Base-by-base conservation (phyloP, 495 filamentous ascomycete genomes). In the Penicillium arizonense region DNA sequence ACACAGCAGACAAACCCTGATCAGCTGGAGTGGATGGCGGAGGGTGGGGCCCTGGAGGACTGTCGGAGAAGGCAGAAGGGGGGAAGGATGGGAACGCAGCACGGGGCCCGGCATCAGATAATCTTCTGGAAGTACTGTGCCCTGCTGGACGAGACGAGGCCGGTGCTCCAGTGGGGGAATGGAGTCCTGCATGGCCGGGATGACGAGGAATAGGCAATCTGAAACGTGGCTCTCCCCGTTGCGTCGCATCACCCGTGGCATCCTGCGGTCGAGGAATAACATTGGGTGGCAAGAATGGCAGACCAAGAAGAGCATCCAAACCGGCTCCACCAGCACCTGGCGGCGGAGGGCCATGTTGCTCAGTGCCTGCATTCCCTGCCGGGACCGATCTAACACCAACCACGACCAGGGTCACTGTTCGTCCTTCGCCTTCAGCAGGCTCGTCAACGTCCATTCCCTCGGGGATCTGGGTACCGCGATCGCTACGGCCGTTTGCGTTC, bases 361-460 rank as follows among this genome's bases (percentile, higher is more conserved):
- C 82, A 40, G 64, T 64, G 12, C 70, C 56, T 37, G 70, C 73
- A 47, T 71, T 78, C 36, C 77, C 72, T 13, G 84, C 76, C 14
- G 80, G 80, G 34, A 89, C 85, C 10, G 85, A 87, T 28, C 86
- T 76, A 36, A 90, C 87, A 9, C 87, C 87, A 39, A 90, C 87
- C 36, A 90, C 81, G 28, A 88, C 85, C 46, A 88, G 74, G 7
- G 85, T 85, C 13, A 88, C 82, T 53, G 82, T 84, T 13, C 85
- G 76, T 11, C 79, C 84, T 49, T 87, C 84, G 18, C 68, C 74
- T 40, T 82, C 80, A 18, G 67, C 49, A 44, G 74, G 67, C 33
- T 76, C 74, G 37, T 79, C 73, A 40, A 71, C 55, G 49, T 75
- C 72, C 58, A 75, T 65, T 38, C 59, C 61, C 46, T 72, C 68